Conservation (phyloP, 78 protist species). For the Dictyostelium capitatum region DNA sequence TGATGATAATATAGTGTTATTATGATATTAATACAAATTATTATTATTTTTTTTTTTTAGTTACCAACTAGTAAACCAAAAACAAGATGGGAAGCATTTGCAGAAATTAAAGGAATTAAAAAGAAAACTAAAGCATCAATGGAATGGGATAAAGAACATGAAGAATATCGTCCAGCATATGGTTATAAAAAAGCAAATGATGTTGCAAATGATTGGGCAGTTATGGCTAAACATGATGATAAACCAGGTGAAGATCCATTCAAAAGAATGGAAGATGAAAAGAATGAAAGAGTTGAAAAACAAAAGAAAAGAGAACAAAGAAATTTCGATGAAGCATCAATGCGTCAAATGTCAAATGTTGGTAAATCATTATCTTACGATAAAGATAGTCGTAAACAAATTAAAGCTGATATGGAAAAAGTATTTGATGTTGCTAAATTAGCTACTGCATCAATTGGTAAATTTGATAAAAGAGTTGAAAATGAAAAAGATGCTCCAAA, state of each 20-base stretch:
- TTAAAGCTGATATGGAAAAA: constrained; percentile 56
- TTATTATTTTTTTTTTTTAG: constrained; percentile 9
- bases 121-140: constrained; percentile 43
- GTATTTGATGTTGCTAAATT: constrained; percentile 72
- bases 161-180: constrained; percentile 44
- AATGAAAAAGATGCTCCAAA: constrained; percentile 34
- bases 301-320: constrained; percentile 73
- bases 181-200: constrained; percentile 57
- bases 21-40: background rate
- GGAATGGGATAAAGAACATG: constrained; percentile 61
- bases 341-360: constrained; percentile 32
- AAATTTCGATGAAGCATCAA: constrained; percentile 58
- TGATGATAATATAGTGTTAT: background rate
- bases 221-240: constrained; percentile 40
- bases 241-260: constrained; percentile 79
- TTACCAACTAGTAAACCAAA: constrained; percentile 55
- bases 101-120: constrained; percentile 75
- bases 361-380: constrained; percentile 45
- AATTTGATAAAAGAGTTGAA: constrained; percentile 58
- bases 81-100: constrained; percentile 86
- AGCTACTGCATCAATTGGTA: constrained; percentile 69
- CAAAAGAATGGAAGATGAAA: constrained; percentile 34
- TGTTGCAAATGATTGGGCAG: constrained; percentile 21
- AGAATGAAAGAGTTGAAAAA: constrained; percentile 52
- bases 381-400: constrained; percentile 38